Conservation (phyloP, 371 early-diverging fungal genomes). For the Sporodiniella umbellata region DNA sequence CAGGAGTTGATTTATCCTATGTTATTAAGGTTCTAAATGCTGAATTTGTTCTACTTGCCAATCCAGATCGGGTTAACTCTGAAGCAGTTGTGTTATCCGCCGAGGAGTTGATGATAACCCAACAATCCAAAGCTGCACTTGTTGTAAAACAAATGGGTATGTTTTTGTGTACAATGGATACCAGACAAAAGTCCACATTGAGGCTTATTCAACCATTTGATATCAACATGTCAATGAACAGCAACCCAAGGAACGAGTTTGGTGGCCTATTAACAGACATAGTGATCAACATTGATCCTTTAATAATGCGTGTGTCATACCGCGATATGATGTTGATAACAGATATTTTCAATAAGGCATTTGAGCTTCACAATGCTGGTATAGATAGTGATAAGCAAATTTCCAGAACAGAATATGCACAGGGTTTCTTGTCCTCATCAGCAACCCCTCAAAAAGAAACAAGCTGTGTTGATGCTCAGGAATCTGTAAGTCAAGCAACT, state of each 20-base stretch:
- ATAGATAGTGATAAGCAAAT: background rate
- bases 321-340: constrained; percentile 82
- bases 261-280: constrained; percentile 27
- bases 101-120: constrained; percentile 74
- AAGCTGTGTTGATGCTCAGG: constrained; percentile 16
- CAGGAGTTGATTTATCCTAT: constrained; percentile 48
- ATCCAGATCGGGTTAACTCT: constrained; percentile 67
- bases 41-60: constrained; percentile 85
- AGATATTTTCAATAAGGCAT: constrained; percentile 78
- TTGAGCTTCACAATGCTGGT: constrained; percentile 48
- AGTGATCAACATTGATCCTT: constrained; percentile 61
- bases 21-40: constrained; percentile 79
- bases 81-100: constrained; percentile 89
- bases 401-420: background rate
- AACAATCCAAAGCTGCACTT: constrained; percentile 71
- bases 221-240: constrained; percentile 75
- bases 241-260: constrained; percentile 13
- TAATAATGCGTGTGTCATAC: constrained; percentile 73
- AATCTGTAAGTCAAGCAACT: constrained; percentile 18
- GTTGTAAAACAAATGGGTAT: constrained; percentile 84
- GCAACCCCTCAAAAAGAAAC: constrained; percentile 1
- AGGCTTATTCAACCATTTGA: constrained; percentile 90
- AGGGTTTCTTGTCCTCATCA: constrained; percentile 1
- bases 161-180: constrained; percentile 90
- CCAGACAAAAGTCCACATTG: constrained; percentile 71